Base-by-base conservation (phyloP, 306 rosid species). In the Dryas alaskensis region DNA sequence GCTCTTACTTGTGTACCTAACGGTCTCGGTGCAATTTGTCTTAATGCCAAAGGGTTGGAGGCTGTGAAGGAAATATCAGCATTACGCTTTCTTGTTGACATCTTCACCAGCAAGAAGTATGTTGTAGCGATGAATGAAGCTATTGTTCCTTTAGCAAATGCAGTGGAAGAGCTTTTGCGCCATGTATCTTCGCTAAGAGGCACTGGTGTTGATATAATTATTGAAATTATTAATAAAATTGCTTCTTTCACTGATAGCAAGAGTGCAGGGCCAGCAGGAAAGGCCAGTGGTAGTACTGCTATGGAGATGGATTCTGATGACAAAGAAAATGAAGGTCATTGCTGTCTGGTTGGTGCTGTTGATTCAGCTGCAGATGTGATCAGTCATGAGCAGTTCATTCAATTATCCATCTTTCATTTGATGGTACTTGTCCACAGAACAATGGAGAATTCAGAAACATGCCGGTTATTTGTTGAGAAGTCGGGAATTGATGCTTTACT, bases 11-110 rank as follows among this genome's bases (percentile, higher is more conserved):
- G 98, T 55, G 79, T 93, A 73, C 98, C 98, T 62, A 93, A 91
- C 76, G 98, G 98, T 69, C 88, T 93, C 37, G 98, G 98, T 76
- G 98, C 98, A 59, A 89, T 93, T 68, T 93, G 98, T 87, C 98
- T 93, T 9, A 93, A 88, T 76, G 85, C 98, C 80, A 86, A 82
- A 83, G 98, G 98, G 63, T 84, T 93, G 76, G 97, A 91, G 85
- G 81, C 89, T 60, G 98, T 93, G 77, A 87, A 84, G 81, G 96
- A 89, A 84, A 80, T 81, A 67, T 85, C 78, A 3, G 90, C 97
- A 6, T 66, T 93, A 64, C 87, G 82, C 73, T 93, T 91, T 71
- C 97, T 93, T 84, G 86, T 88, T 73, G 93, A 91, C 78, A 88
- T 91, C 63, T 93, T 93, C 82, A 87, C 96, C 42, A 87, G 88